These are phyloP conservation scores for Geotrichum europaeum DNA, from an alignment of 1,139 yeast genomes.

Conservation along the genomic window DNA sequence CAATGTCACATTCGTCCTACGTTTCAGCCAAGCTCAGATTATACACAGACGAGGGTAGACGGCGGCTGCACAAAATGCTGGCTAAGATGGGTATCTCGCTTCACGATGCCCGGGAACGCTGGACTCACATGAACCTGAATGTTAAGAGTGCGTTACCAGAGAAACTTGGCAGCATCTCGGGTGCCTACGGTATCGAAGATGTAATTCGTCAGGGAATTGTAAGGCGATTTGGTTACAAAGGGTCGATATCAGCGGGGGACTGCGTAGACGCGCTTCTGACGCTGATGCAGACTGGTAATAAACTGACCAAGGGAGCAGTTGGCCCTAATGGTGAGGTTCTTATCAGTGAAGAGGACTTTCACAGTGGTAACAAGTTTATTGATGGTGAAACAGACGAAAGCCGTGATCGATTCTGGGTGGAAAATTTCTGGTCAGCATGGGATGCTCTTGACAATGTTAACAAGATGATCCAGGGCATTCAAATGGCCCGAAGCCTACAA, in stretches of 20 bases:
- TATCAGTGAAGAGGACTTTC: conserved; percentile 8
- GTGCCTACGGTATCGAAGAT: conserved; percentile 75
- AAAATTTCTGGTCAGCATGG: conserved; percentile 93
- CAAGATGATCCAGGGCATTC: conserved; percentile 61
- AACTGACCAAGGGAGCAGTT: conserved; percentile 8
- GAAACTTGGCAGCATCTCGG: conserved; percentile 65
- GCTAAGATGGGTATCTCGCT: conserved; percentile 95
- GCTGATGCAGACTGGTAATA: conserved; percentile 52
- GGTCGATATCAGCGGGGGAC: conserved; percentile 86
- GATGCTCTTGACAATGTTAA: conserved; percentile 74
- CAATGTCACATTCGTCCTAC: conserved; percentile 83
- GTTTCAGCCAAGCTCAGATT: conserved; percentile 80
- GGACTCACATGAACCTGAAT: conserved; percentile 83
- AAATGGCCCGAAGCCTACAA: conserved; percentile 75
- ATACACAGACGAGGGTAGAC: conserved; percentile 91
- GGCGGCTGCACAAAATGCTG: conserved; percentile 79
- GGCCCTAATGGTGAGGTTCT: conserved; percentile 13
- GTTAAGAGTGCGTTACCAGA: conserved; percentile 67
- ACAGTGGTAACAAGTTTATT: conserved; percentile 11
- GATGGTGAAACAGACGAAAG: conserved; percentile 30
- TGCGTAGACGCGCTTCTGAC: conserved; percentile 87
- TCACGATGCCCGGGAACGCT: conserved; percentile 80
- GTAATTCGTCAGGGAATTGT: conserved; percentile 81
- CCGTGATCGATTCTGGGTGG: conserved; percentile 71
- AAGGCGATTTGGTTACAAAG: conserved; percentile 79